These are phyloP conservation scores for Pseudogymnoascus destructans DNA, from an alignment of 2,329 filamentous ascomycete species.

Conservation along the genomic window DNA sequence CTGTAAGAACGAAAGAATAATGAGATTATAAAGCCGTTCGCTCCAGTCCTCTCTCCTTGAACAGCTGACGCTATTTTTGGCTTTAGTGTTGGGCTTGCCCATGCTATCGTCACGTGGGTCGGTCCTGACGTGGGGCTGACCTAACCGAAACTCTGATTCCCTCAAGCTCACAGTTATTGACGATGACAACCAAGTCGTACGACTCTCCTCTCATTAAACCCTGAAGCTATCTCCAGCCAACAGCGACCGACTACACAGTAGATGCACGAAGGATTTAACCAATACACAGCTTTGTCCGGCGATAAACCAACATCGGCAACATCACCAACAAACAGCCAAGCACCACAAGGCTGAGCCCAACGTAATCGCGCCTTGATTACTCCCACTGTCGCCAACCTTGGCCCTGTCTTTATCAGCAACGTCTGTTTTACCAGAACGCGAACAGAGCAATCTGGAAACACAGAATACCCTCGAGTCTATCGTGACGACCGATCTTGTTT, in stretches of 20 bases:
- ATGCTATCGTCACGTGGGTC: not conserved
- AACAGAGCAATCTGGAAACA: not conserved
- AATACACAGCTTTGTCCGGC: conserved; percentile 1
- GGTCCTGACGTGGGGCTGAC: not conserved
- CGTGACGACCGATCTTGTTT: conserved; percentile 1
- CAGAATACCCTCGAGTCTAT: conserved; percentile 2
- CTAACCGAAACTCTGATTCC: conserved; percentile 7
- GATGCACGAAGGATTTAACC: not conserved
- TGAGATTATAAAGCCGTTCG: not conserved
- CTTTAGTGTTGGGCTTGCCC: not conserved
- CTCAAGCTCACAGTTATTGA: not conserved
- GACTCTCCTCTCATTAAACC: not conserved
- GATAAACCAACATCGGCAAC: not conserved
- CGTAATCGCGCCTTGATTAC: conserved; percentile 7
- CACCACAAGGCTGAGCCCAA: conserved; percentile 5
- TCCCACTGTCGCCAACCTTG: conserved; percentile 1
- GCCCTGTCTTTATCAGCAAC: not conserved
- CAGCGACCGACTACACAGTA: not conserved
- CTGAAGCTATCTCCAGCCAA: not conserved
- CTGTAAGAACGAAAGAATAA: not conserved
- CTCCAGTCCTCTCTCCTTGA: not conserved
- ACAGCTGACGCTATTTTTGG: conserved; percentile 4
- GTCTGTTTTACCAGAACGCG: not conserved
- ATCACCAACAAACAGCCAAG: conserved; percentile 6
- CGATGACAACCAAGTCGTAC: not conserved